Conservation (phyloP, 495 filamentous ascomycete genomes). For the Hypomontagnella submonticulosa region DNA sequence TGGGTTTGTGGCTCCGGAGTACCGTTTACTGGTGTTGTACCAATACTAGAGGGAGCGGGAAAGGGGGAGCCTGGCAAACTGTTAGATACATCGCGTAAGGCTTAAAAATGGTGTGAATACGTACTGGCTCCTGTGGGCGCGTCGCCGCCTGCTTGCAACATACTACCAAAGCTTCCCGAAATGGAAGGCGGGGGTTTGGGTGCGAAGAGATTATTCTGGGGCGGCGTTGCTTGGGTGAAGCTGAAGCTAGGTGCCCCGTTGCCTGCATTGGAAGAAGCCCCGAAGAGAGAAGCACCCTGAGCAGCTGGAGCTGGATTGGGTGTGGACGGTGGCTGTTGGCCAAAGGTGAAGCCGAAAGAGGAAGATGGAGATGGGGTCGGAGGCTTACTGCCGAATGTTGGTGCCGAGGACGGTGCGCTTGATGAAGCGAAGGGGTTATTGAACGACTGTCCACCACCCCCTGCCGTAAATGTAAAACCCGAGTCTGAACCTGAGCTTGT, state of each 20-base stretch:
- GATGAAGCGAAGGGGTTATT: constrained; percentile 57
- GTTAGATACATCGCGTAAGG: constrained; percentile 31
- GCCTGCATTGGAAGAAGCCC: constrained; percentile 22
- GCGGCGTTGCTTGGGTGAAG: constrained; percentile 37
- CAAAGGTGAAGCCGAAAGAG: constrained; percentile 50
- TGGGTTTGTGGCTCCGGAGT: constrained; percentile 68
- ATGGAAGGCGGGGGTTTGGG: constrained; percentile 24
- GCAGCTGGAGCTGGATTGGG: constrained; percentile 43
- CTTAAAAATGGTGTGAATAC: constrained; percentile 17
- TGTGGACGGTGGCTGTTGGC: constrained; percentile 37
- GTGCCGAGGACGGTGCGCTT: constrained; percentile 21
- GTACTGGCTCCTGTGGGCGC: constrained; percentile 59
- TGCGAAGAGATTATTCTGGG: constrained; percentile 34
- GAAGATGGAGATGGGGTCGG: constrained; percentile 49
- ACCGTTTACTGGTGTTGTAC: constrained; percentile 68
- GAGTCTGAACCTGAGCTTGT: constrained; percentile 14
- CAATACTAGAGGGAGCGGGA: constrained; percentile 63
- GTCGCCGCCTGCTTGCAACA: constrained; percentile 53
- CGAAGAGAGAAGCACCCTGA: constrained; percentile 36
- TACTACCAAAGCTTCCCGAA: constrained; percentile 27
- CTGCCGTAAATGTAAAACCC: constrained; percentile 56
- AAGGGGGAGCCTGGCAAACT: constrained; percentile 56
- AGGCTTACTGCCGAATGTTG: constrained; percentile 38
- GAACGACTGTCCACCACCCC: constrained; percentile 44
- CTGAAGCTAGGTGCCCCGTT: constrained; percentile 44